phyloP scores from a whole-genome alignment of 129 eudicot genomes.

The Calendula officinalis region DNA sequence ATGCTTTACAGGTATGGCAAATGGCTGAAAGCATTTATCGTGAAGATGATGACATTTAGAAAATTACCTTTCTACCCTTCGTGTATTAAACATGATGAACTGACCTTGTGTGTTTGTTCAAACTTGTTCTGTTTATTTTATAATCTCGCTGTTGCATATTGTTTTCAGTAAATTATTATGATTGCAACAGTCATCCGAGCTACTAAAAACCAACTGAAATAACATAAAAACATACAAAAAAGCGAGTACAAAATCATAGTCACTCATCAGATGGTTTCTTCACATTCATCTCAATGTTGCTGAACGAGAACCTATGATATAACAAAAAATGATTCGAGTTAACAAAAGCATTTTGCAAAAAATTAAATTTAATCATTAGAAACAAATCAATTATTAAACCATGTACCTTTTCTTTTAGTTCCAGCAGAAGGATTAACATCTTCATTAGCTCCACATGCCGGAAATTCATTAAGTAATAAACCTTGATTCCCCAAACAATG shows the following conservation, averaged over 20 bases:
- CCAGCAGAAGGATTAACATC: slow-evolving; percentile 36
- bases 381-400: too few relatives aligned
- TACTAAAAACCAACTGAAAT: slow-evolving; percentile 10
- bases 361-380: too few relatives aligned
- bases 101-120: not conserved
- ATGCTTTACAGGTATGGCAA: slow-evolving; percentile 56
- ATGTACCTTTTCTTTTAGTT: slow-evolving; percentile 68
- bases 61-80: not conserved
- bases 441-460: slow-evolving; percentile 47
- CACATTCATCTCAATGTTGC: slow-evolving; percentile 29
- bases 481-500: slow-evolving; percentile 72
- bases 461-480: slow-evolving; percentile 39
- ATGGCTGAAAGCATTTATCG: slow-evolving; percentile 79
- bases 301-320: slow-evolving; percentile 28
- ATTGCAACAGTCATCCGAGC: slow-evolving; percentile 1
- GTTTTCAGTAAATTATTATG: not conserved
- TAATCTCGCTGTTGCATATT: not conserved
- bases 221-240: slow-evolving; percentile 13
- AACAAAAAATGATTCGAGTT: not conserved
- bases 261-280: not conserved
- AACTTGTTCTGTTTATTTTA: not conserved
- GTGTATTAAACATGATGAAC: too few relatives aligned
- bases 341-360: too few relatives aligned
- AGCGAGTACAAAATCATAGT: slow-evolving; percentile 10
- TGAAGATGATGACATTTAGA: slow-evolving; percentile 57